Percentiles rank a stretch among this genome's conserved stretches.
These are phyloP conservation scores for Cladophialophora carrionii DNA, from an alignment of 2,329 filamentous ascomycete species.

Conservation along the genomic window DNA sequence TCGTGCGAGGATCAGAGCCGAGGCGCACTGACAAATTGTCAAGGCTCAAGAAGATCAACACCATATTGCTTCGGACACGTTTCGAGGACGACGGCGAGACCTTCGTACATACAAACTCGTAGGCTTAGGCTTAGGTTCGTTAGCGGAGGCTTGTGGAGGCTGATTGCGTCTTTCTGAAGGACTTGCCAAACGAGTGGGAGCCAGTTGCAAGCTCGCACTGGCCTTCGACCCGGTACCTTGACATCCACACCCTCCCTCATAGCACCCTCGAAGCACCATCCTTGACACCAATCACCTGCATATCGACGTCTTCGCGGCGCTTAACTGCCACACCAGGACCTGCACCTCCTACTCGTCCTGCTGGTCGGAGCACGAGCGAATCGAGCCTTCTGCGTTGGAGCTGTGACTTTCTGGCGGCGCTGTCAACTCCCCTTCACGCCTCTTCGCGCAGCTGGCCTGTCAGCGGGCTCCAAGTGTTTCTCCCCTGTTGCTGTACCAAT, in stretches of 20 bases:
- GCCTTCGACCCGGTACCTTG: background rate
- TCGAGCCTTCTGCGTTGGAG: conserved; percentile 19
- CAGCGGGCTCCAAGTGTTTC: conserved; percentile 33
- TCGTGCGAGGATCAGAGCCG: background rate
- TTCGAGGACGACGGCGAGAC: background rate
- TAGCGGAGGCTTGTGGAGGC: background rate
- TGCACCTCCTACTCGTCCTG: conserved; percentile 19
- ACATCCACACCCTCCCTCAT: background rate
- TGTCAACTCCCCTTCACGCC: conserved; percentile 17
- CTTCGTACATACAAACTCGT: background rate
- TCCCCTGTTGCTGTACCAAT: conserved; percentile 12
- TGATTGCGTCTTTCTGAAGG: conserved; percentile 16
- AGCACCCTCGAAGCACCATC: conserved; percentile 2
- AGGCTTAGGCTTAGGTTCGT: background rate
- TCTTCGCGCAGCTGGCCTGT: conserved; percentile 35
- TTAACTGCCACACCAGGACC: conserved; percentile 25
- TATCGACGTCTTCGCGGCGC: conserved; percentile 25
- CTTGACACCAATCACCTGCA: conserved; percentile 9
- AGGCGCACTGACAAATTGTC: conserved; percentile 3
- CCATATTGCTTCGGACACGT: background rate
- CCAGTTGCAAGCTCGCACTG: background rate
- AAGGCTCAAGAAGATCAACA: background rate
- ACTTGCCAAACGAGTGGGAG: conserved; percentile 10
- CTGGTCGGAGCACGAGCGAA: conserved; percentile 16
- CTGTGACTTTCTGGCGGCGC: conserved; percentile 16